Base-by-base conservation (phyloP, 164 flowering plant genomes). In the Vitis cinerea region DNA sequence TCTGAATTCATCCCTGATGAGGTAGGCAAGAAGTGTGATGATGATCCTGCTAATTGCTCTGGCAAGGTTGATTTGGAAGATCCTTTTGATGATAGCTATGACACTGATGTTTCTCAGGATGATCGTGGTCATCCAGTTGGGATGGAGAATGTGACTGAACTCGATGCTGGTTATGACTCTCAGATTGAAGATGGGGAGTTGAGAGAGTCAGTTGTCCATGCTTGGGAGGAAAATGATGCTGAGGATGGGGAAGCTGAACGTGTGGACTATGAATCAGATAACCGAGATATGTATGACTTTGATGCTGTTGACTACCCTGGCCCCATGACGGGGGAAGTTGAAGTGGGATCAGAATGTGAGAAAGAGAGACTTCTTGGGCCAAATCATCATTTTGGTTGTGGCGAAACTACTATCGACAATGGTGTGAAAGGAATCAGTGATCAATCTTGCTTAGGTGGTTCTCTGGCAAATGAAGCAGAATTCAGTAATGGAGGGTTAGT, bases 161-260 rank as follows among this genome's bases (percentile, higher is more conserved):
- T 19, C 50, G 80, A 86, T 80, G 82, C 68, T 27, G 90, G 82
- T 69, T 83, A 86, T 82, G 94, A 90, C 70, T 84, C 87, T 74
- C 86, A 87, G 74, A 83, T 78, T 52, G 97, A 88, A 69, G 97
- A 91, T 80, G 93, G 97, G 23, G 97, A 91, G 65, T 69, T 91
- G 65, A 85, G 93, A 73, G 90, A 82, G 70, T 52, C 84, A 0
- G 62, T 71, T 68, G 63, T 56, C 47, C 80, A 65, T 73, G 66
- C 37, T 55, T 86, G 88, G 89, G 89, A 82, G 63, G 88, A 84
- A 6, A 74, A 74, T 67, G 83, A 63, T 7, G 75, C 59, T 58
- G 84, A 85, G 50, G 85, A 81, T 50, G 78, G 71, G 62, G 88
- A 88, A 73, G 65, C 74, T 70, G 91, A 90, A 71, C 79, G 70